Evolutionary conservation across 352 stramenopile species (phyloP).

Genomic region (Aphanomyces cochlioides): DNA sequence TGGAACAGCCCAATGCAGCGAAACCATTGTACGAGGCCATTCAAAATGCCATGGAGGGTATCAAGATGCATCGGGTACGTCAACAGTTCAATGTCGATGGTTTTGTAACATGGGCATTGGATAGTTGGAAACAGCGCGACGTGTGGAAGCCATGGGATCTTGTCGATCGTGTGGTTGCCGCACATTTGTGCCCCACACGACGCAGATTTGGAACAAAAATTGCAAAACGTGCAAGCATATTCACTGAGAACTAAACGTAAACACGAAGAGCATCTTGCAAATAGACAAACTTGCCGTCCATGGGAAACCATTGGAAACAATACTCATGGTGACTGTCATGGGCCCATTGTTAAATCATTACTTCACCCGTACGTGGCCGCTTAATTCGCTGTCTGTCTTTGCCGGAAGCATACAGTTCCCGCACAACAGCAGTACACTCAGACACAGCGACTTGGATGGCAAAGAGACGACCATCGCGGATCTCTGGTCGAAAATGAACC

Average conservation of each 20-base stretch:
- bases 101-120: background rate
- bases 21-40: slow-evolving; percentile 84
- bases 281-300: background rate
- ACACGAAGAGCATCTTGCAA: background rate
- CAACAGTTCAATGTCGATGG: too few species aligned
- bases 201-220: slow-evolving; percentile 60
- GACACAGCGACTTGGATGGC: too few species aligned
- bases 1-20: slow-evolving; percentile 65
- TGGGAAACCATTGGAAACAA: too few species aligned
- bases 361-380: too few species aligned
- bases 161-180: slow-evolving; percentile 46
- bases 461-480: too few species aligned
- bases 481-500: too few species aligned
- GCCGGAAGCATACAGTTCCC: too few species aligned
- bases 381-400: too few species aligned
- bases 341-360: too few species aligned
- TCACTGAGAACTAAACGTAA: slow-evolving; percentile 34
- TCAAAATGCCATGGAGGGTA: slow-evolving; percentile 43
- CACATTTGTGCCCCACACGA: slow-evolving; percentile 43
- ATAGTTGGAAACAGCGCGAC: slow-evolving; percentile 34
- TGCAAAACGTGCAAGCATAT: slow-evolving; percentile 58
- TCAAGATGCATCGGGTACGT: slow-evolving; percentile 3
- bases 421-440: too few species aligned
- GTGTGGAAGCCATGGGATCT: slow-evolving; percentile 43
- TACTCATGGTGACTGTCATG: too few species aligned